Evolutionary conservation across 345 rosid species (phyloP).

Genomic region (Brassica cretica): DNA sequence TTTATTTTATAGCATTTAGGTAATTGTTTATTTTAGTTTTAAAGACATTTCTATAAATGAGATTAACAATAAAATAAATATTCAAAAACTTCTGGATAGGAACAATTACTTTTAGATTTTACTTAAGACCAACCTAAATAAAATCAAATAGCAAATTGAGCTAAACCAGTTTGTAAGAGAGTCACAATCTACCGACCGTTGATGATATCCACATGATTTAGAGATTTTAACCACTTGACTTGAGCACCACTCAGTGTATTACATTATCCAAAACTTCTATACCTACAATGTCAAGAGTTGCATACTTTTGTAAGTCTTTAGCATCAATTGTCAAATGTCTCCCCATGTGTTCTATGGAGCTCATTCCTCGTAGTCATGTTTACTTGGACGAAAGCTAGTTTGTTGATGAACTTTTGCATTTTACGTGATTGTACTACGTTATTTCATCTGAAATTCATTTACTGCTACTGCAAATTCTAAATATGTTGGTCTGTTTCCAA

Average conservation of each 20-base stretch:
- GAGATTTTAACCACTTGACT: neutral
- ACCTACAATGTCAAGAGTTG: neutral
- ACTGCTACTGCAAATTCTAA: neutral
- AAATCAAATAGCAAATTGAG: neutral
- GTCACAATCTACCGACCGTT: neutral
- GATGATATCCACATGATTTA: neutral
- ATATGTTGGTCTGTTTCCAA: neutral
- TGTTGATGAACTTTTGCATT: neutral
- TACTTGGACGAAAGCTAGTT: neutral
- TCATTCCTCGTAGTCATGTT: neutral
- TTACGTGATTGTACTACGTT: no score
- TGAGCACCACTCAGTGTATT: neutral
- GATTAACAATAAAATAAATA: neutral
- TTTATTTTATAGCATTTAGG: neutral
- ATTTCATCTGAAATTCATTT: no score
- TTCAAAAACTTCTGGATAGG: neutral
- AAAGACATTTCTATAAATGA: neutral
- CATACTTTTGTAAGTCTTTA: neutral
- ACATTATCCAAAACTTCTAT: neutral
- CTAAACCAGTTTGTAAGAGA: neutral
- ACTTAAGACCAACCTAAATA: neutral
- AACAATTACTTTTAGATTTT: neutral
- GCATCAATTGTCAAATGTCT: neutral
- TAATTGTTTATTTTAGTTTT: neutral
- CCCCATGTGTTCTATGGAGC: neutral